Conservation (phyloP, 2,329 filamentous ascomycete species). For the Colletotrichum camelliae region DNA sequence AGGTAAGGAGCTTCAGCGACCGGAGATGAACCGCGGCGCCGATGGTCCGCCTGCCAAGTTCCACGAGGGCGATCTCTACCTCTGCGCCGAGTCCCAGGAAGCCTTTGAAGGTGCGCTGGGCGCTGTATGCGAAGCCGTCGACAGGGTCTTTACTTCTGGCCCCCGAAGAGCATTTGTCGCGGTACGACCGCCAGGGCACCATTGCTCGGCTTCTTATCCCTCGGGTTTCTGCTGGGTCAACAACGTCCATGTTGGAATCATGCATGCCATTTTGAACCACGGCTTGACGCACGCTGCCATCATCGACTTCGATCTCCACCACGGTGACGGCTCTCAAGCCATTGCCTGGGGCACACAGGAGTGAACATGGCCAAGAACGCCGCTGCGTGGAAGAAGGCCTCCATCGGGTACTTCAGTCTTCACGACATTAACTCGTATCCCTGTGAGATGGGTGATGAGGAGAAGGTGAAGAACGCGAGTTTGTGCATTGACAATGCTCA, state of each 20-base stretch:
- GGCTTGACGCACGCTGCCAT: constrained; percentile 93
- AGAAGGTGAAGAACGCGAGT: constrained; percentile 93
- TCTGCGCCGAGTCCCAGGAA: constrained; percentile 83
- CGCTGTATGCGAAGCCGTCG: constrained; percentile 91
- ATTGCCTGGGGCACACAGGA: constrained; percentile 89
- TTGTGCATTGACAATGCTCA: constrained; percentile 94
- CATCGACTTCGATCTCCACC: constrained; percentile 89
- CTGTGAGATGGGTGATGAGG: constrained; percentile 90
- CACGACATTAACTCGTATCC: constrained; percentile 99
- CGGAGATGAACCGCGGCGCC: constrained; percentile 61
- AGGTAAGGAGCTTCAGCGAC: constrained; percentile 78
- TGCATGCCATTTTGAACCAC: constrained; percentile 83
- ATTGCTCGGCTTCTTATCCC: constrained; percentile 87
- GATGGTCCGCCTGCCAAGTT: constrained; percentile 60
- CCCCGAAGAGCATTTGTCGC: constrained; percentile 87
- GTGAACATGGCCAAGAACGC: constrained; percentile 70
- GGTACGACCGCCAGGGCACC: constrained; percentile 91
- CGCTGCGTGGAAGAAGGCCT: constrained; percentile 78
- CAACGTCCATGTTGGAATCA: constrained; percentile 96
- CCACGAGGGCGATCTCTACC: constrained; percentile 89
- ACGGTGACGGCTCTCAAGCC: constrained; percentile 93
- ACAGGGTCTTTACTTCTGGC: constrained; percentile 74
- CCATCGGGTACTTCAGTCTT: constrained; percentile 94
- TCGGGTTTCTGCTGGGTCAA: constrained; percentile 99
- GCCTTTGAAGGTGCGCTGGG: constrained; percentile 92